Evolutionary conservation across 2,329 filamentous ascomycete genomes (phyloP).

Genomic region (Fusarium tupiense): DNA sequence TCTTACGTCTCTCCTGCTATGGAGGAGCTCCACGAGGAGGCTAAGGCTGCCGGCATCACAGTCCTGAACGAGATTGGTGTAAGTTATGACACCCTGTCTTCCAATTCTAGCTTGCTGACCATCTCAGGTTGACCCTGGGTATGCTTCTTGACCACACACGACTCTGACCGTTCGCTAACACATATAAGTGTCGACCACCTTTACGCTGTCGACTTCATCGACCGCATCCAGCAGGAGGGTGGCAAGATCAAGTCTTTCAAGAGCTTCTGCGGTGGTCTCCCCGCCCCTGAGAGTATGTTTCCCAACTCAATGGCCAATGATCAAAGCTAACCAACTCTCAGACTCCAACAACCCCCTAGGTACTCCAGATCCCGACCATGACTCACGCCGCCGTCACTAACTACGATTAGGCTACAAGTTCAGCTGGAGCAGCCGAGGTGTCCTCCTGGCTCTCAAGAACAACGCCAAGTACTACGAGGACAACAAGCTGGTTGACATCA

Average conservation of each 20-base stretch:
- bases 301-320: background rate
- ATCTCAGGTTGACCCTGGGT: constrained; percentile 38
- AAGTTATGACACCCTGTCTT: constrained; percentile 35
- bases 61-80: constrained; percentile 97
- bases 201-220: constrained; percentile 88
- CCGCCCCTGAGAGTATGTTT: constrained; percentile 61
- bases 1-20: constrained; percentile 93
- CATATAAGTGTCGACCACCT: constrained; percentile 47
- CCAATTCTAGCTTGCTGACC: background rate
- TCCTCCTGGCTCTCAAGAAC: constrained; percentile 87
- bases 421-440: constrained; percentile 70
- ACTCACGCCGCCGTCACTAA: background rate
- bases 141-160: background rate
- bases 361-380: background rate
- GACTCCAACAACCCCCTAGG: constrained; percentile 85
- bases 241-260: constrained; percentile 87
- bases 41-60: constrained; percentile 91
- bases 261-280: constrained; percentile 85
- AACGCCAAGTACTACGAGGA: constrained; percentile 84
- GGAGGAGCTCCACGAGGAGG: constrained; percentile 83
- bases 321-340: constrained; percentile 3
- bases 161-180: background rate
- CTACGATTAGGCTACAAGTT: constrained; percentile 71
- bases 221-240: constrained; percentile 84
- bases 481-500: constrained; percentile 76